These are phyloP conservation scores for Sporobolomyces pararoseus DNA, from an alignment of 768 basidiomycete genomes.

Conservation along the genomic window DNA sequence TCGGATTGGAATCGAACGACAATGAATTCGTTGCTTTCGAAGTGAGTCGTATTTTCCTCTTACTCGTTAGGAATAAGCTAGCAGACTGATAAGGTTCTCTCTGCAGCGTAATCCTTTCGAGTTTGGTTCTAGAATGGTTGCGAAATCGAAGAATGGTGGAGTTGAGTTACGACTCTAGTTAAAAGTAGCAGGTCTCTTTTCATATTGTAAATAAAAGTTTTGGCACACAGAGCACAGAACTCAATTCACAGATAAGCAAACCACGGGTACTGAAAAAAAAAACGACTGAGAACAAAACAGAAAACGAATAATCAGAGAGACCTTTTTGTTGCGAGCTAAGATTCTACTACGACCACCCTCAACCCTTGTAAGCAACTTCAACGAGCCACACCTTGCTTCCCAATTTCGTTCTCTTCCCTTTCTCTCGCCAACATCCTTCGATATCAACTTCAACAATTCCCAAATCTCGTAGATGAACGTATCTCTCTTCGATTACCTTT, in stretches of 20 bases:
- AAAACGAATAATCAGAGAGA: background rate
- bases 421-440: constrained; percentile 11
- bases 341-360: background rate
- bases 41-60: constrained; percentile 4
- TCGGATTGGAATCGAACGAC: constrained; percentile 49
- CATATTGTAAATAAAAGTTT: too few relatives aligned
- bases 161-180: background rate
- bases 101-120: constrained; percentile 33
- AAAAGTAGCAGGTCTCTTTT: too few relatives aligned
- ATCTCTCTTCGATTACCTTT: background rate
- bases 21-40: constrained; percentile 32
- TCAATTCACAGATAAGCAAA: too few relatives aligned
- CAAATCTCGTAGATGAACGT: background rate
- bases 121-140: constrained; percentile 32
- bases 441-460: constrained; percentile 16
- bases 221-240: too few relatives aligned
- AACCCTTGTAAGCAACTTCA: background rate
- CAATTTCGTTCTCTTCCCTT: background rate
- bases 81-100: too few relatives aligned
- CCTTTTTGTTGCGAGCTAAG: background rate
- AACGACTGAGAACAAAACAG: background rate
- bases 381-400: background rate
- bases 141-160: constrained; percentile 11
- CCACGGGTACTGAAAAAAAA: too few relatives aligned
- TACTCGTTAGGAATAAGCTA: too few relatives aligned